A percentile compares a stretch with the other conserved stretches of the same genome.
Evolutionary conservation across 352 stramenopile species (phyloP).

Genomic region (Globisporangium recalcitrans): DNA sequence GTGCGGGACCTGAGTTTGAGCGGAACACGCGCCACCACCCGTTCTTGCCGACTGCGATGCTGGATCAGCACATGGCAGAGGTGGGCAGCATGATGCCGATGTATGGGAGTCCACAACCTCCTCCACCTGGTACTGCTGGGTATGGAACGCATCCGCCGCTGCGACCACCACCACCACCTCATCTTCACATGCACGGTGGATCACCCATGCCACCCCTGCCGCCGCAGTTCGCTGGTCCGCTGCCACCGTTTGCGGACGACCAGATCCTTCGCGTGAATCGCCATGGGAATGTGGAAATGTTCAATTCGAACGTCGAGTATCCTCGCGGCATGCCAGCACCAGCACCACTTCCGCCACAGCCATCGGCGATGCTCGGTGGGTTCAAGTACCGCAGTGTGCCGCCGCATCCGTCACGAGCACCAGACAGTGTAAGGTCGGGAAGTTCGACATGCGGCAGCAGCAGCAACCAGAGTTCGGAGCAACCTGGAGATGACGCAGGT

Average conservation of each 20-base stretch:
- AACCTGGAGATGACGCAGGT: neutral
- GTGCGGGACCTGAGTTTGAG: conserved; percentile 23
- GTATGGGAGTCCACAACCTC: conserved; percentile 12
- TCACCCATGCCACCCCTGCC: conserved; percentile 9
- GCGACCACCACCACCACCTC: conserved; percentile 10
- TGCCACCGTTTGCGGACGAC: conserved; percentile 35
- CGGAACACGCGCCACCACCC: conserved; percentile 28
- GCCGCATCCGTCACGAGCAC: conserved; percentile 15
- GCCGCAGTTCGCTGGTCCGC: conserved; percentile 3
- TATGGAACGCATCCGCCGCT: neutral
- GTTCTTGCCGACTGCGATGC: conserved; percentile 7
- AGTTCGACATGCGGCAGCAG: neutral
- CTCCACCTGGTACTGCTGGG: neutral
- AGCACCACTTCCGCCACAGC: conserved; percentile 16
- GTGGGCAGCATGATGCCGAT: neutral
- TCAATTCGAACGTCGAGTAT: conserved; percentile 19
- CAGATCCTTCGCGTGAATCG: conserved; percentile 72
- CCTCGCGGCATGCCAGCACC: conserved; percentile 1
- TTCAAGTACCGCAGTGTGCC: conserved; percentile 45
- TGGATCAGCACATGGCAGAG: conserved; percentile 4
- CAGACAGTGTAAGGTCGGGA: conserved; percentile 9
- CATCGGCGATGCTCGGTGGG: conserved; percentile 15
- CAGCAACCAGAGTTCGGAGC: conserved; percentile 5
- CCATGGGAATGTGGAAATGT: conserved; percentile 54
- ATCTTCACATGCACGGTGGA: neutral